Conservation (phyloP, 1,139 yeast genomes). For the Yamadazyma membranifaciens region DNA sequence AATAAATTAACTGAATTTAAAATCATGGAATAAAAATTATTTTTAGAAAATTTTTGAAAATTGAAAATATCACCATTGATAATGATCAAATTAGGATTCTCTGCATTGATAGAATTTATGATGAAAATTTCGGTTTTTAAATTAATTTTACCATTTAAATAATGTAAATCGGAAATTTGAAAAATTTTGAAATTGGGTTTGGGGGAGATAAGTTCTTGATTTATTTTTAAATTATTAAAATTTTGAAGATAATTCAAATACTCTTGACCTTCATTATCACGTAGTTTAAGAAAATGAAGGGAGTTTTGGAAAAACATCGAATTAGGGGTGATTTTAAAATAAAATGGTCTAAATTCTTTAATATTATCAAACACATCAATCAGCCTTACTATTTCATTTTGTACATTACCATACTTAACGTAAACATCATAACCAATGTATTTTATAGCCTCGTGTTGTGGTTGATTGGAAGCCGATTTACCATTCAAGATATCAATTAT, state of each 20-base stretch:
- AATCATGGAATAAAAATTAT: constrained; percentile 21
- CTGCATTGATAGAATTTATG: constrained; percentile 26
- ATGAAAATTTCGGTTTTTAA: constrained; percentile 27
- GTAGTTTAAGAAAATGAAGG: constrained; percentile 9
- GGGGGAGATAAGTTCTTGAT: constrained; percentile 12
- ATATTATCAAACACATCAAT: constrained; percentile 24
- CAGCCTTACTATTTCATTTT: constrained; percentile 18
- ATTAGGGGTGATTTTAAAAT: constrained; percentile 11
- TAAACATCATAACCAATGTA: constrained; percentile 7
- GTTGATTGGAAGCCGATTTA: background rate
- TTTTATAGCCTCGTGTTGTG: background rate
- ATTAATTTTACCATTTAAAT: constrained; percentile 22
- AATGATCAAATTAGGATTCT: constrained; percentile 36
- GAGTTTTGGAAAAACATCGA: constrained; percentile 3
- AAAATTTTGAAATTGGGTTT: constrained; percentile 27
- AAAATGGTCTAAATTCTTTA: constrained; percentile 17
- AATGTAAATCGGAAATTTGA: constrained; percentile 43
- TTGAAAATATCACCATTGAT: constrained; percentile 39
- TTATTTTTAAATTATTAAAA: constrained; percentile 9
- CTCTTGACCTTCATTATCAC: constrained; percentile 1
- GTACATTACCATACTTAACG: constrained; percentile 1
- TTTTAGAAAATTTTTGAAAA: constrained; percentile 6
- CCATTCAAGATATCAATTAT: constrained; percentile 1
- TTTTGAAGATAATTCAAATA: constrained; percentile 8
- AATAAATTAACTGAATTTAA: constrained; percentile 38